Percentiles rank a stretch among this genome's conserved stretches.
Conservation (phyloP, 2,329 filamentous ascomycete genomes). For the Stemphylium vesicarium region DNA sequence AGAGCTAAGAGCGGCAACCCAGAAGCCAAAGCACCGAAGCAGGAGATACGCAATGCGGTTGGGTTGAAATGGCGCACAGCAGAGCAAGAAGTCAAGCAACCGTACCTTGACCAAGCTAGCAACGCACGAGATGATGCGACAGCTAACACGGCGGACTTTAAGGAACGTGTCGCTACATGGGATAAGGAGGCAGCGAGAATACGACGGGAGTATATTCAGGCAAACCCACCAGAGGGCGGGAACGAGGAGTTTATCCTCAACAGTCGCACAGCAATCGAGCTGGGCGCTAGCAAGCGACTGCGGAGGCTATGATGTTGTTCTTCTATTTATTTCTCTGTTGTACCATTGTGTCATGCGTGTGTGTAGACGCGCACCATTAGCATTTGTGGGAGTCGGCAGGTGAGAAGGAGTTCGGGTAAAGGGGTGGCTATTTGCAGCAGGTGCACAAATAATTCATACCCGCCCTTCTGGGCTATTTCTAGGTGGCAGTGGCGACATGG, state of each 20-base stretch:
- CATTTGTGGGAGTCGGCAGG: constrained; percentile 33
- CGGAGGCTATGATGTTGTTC: constrained; percentile 30
- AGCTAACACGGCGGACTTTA: constrained; percentile 64
- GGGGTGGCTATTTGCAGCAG: constrained; percentile 1
- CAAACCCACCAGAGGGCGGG: constrained; percentile 41
- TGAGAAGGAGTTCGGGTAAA: constrained; percentile 10
- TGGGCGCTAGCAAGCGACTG: constrained; percentile 44
- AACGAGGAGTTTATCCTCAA: constrained; percentile 39
- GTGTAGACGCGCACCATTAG: constrained; percentile 27
- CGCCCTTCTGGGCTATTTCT: background rate
- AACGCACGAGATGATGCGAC: constrained; percentile 72
- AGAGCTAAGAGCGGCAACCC: constrained; percentile 68
- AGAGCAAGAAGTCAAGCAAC: constrained; percentile 70
- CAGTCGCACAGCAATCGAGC: constrained; percentile 48
- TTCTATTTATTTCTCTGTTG: constrained; percentile 19
- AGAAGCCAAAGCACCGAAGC: constrained; percentile 68
- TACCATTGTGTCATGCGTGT: constrained; percentile 25
- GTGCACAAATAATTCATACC: background rate
- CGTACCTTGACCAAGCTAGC: constrained; percentile 77
- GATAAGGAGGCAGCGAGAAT: constrained; percentile 67
- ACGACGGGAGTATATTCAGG: constrained; percentile 51
- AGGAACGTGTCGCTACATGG: constrained; percentile 71
- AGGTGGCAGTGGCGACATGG: background rate
- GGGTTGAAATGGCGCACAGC: constrained; percentile 92
- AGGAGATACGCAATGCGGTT: constrained; percentile 82